Percentiles rank a stretch among this genome's conserved stretches.
Evolutionary conservation across 306 rosid genomes (phyloP).

Genomic region (Bauhinia variegata): DNA sequence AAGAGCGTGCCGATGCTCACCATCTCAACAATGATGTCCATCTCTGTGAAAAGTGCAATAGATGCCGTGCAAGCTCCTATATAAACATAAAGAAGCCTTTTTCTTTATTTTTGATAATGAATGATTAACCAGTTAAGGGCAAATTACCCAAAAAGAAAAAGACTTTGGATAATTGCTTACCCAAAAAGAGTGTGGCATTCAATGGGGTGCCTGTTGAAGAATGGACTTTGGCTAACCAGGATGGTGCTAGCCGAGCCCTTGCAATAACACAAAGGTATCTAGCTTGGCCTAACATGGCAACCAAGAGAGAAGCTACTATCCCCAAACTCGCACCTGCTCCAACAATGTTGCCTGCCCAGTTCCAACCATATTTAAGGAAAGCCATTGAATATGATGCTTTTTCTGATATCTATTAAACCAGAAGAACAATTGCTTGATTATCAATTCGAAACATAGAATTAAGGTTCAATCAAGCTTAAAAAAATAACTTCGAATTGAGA

Average conservation of each 20-base stretch:
- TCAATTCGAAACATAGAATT: conserved; percentile 12
- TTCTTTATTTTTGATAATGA: no score
- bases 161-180: conserved; percentile 41
- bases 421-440: conserved; percentile 1
- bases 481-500: not conserved
- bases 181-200: conserved; percentile 81
- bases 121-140: no score
- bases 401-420: conserved; percentile 55
- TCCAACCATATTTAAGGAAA: conserved; percentile 73
- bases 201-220: conserved; percentile 90
- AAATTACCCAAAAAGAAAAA: no score
- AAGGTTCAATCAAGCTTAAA: no score
- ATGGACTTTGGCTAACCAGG: conserved; percentile 91
- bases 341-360: conserved; percentile 82
- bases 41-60: conserved; percentile 83
- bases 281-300: conserved; percentile 95
- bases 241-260: conserved; percentile 81
- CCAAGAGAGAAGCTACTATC: conserved; percentile 78
- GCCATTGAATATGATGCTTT: conserved; percentile 71
- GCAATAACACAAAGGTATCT: conserved; percentile 93
- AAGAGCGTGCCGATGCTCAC: conserved; percentile 73
- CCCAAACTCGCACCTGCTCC: conserved; percentile 75
- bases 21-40: conserved; percentile 68
- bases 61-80: conserved; percentile 86
- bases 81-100: conserved; percentile 13